Base-by-base conservation (phyloP, 2,329 filamentous ascomycete species). In the Clonostachys solani region DNA sequence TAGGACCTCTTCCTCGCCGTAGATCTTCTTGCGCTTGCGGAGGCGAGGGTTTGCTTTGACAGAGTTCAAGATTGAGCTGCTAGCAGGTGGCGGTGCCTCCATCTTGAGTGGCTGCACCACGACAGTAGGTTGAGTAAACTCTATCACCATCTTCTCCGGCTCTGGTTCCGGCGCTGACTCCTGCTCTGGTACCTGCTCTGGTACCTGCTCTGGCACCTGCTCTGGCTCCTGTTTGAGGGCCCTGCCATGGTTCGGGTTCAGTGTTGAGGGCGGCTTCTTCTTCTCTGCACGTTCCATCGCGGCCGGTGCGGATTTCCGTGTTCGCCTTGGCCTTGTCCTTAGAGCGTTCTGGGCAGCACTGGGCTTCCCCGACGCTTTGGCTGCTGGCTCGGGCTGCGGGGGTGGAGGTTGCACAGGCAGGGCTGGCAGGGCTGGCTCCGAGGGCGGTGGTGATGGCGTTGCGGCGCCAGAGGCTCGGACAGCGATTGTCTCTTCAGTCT, bases 1-100 rank as follows among this genome's bases (percentile, higher is more conserved):
- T 6, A 58, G 48, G 7, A 52, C 49, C 33, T 64, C 57, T 46
- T 65, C 62, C 38, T 64, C 67, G 9, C 71, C 72, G 19, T 69
- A 60, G 45, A 74, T 68, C 53, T 61, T 66, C 55, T 76, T 77
- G 13, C 69, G 67, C 56, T 73, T 77, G 49, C 75, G 66, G 37
- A 68, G 62, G 18, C 74, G 68, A 6, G 68, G 68, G 37, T 74
- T 71, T 10, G 64, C 62, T 56, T 80, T 80, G 49, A 80, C 75
- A 2, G 74, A 72, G 9, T 69, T 66, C 5, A 73, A 60, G n/a
- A 80, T 80, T 5, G 77, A 78, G 49, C 60, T 69, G 41, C 51
- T 49, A 33, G 36, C 36, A n/a, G 36, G 36, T 7, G 36, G 36
- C 15, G 17, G 36, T 18, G 36, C 15, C 17, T 38, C 36, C 8